Conservation (phyloP, 2,329 filamentous ascomycete species). For the Ascochyta clinopodiicola region DNA sequence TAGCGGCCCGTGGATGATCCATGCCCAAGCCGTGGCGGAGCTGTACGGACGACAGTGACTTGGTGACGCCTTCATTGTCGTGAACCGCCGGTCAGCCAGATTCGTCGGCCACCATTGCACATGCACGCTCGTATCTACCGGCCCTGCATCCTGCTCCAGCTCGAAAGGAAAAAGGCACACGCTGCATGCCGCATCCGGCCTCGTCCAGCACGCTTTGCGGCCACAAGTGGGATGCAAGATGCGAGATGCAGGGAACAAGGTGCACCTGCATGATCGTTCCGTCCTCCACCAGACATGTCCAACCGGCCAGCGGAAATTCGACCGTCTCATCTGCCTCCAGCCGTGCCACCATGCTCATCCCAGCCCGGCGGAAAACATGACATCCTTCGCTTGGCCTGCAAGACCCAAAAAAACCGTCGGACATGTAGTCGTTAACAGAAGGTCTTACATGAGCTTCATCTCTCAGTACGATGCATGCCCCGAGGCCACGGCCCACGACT, state of each 20-base stretch:
- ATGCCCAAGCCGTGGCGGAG: slow-evolving; percentile 7
- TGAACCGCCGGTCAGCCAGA: not conserved
- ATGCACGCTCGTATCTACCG: not conserved
- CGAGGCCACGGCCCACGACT: slow-evolving; percentile 32
- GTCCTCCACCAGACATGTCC: slow-evolving; percentile 16
- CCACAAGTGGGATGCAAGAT: slow-evolving; percentile 32
- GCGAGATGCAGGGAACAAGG: slow-evolving; percentile 23
- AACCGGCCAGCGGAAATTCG: slow-evolving; percentile 12
- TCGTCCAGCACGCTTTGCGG: slow-evolving; percentile 19
- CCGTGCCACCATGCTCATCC: slow-evolving; percentile 25
- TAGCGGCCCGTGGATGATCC: slow-evolving; percentile 16
- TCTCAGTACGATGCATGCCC: slow-evolving; percentile 34
- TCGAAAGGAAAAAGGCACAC: not conserved
- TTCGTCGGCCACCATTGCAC: not conserved
- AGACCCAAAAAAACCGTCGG: slow-evolving; percentile 45
- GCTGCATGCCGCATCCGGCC: slow-evolving; percentile 4
- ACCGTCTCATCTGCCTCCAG: slow-evolving; percentile 20
- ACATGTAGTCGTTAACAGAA: slow-evolving; percentile 45
- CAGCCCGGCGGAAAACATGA: slow-evolving; percentile 13
- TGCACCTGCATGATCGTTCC: slow-evolving; percentile 37
- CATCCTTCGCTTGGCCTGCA: slow-evolving; percentile 6
- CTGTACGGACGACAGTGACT: not conserved
- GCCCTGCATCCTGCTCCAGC: slow-evolving; percentile 9
- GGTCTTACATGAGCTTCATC: slow-evolving; percentile 41
- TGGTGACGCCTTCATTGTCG: not conserved